These are phyloP conservation scores for Volvox carteri DNA, from an alignment of 163 green algal genomes.

Conservation along the genomic window DNA sequence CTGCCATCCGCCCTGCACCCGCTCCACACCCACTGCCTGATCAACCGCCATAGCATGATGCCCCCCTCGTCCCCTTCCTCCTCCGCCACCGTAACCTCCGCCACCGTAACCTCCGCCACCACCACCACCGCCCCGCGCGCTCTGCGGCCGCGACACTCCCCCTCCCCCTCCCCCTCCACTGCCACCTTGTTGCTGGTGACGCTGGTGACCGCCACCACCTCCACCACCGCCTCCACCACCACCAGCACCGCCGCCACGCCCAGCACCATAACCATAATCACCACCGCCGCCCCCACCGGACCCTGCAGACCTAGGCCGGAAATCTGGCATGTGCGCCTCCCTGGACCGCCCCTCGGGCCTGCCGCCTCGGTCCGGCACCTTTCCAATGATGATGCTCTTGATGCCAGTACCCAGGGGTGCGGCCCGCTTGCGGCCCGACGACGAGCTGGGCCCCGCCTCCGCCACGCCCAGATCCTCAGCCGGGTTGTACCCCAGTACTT, in stretches of 20 bases:
- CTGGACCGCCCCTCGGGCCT: slow-evolving; percentile 25
- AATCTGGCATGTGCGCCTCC: slow-evolving; percentile 58
- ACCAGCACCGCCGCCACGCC: not conserved
- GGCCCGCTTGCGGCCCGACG: slow-evolving; percentile 29
- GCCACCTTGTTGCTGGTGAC: too few species aligned
- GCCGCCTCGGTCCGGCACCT: slow-evolving; percentile 55
- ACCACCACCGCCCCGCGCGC: not conserved
- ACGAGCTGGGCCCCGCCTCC: too few species aligned
- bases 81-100: not conserved
- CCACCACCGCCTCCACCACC: slow-evolving; percentile 20
- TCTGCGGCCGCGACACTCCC: not conserved
- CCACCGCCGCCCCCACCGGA: slow-evolving; percentile 2
- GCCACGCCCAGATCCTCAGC: not conserved
- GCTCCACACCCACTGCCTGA: not conserved
- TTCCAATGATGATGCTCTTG: slow-evolving; percentile 37
- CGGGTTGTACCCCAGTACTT: not conserved
- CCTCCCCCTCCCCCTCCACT: not conserved
- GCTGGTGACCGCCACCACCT: not conserved
- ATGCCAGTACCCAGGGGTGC: slow-evolving; percentile 11
- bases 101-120: not conserved
- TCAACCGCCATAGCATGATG: not conserved
- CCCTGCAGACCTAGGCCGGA: slow-evolving; percentile 10
- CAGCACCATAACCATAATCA: not conserved
- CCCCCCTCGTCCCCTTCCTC: not conserved
- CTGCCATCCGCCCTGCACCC: slow-evolving; percentile 46